Conservation (phyloP, 192 early-diverging fungal genomes). For the Dispira parvispora region DNA sequence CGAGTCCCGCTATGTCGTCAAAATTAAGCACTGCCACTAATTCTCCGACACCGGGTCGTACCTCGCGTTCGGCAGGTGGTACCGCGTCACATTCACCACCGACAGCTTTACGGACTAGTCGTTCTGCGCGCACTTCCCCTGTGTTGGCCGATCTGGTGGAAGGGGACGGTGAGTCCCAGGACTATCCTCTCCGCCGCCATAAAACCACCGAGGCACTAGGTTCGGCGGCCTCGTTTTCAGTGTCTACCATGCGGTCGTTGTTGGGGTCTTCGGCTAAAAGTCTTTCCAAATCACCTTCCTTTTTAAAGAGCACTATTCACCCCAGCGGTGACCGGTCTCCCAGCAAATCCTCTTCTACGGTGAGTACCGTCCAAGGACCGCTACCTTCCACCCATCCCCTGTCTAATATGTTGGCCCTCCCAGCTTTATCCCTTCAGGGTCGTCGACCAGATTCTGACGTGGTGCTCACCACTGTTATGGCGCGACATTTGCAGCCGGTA, state of each 20-base stretch:
- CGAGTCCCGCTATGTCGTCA: too few species aligned
- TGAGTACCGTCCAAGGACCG: too few species aligned
- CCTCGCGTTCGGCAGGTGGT: too few species aligned
- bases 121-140: not conserved
- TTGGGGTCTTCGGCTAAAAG: not conserved
- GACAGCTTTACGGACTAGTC: too few species aligned
- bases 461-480: not conserved
- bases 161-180: not conserved
- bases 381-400: too few species aligned
- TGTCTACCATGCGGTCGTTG: not conserved
- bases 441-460: constrained; percentile 10
- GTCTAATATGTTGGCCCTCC: constrained; percentile 2
- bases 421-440: constrained; percentile 1
- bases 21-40: too few species aligned
- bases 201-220: not conserved
- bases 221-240: not conserved
- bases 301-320: too few species aligned
- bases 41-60: too few species aligned
- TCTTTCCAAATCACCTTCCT: too few species aligned
- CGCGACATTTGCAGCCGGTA: constrained; percentile 45
- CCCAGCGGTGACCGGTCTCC: too few species aligned
- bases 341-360: too few species aligned
- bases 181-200: constrained; percentile 3
- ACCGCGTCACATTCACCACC: too few species aligned
- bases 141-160: not conserved